Evolutionary conservation across 2,329 filamentous ascomycete genomes (phyloP).

Genomic region (Exserohilum turcica): DNA sequence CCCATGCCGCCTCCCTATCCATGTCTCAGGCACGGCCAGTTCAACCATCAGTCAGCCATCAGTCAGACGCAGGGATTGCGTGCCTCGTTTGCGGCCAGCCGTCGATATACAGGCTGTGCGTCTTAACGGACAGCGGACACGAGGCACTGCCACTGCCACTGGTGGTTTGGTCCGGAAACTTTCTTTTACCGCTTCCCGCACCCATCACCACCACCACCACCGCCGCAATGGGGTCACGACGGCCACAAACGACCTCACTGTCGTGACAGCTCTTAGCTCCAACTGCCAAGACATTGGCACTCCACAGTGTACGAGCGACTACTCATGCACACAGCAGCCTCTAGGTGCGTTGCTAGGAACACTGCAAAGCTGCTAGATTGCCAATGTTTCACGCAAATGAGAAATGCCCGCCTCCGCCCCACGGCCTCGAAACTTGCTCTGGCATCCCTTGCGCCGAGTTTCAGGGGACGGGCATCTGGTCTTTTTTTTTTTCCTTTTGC

Average conservation of each 20-base stretch:
- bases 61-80: neutral
- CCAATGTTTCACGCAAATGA: slow-evolving; percentile 35
- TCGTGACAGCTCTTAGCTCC: slow-evolving; percentile 1
- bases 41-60: slow-evolving; percentile 1
- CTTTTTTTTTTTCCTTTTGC: neutral
- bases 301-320: neutral
- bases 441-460: slow-evolving; percentile 7
- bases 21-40: slow-evolving; percentile 16
- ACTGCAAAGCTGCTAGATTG: slow-evolving; percentile 20
- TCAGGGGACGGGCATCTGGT: slow-evolving; percentile 12
- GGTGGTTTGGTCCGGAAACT: neutral
- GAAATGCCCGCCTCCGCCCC: slow-evolving; percentile 12
- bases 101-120: neutral
- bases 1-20: neutral
- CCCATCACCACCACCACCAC: neutral
- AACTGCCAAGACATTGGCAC: neutral
- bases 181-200: neutral
- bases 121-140: neutral
- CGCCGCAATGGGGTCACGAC: neutral
- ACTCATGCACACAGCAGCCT: neutral
- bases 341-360: slow-evolving; percentile 4
- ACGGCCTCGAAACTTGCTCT: slow-evolving; percentile 18
- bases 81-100: no score
- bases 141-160: neutral
- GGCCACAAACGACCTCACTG: neutral